phyloP scores from a whole-genome alignment of 768 basidiomycete genomes.

The Sarcodon aspratus region DNA sequence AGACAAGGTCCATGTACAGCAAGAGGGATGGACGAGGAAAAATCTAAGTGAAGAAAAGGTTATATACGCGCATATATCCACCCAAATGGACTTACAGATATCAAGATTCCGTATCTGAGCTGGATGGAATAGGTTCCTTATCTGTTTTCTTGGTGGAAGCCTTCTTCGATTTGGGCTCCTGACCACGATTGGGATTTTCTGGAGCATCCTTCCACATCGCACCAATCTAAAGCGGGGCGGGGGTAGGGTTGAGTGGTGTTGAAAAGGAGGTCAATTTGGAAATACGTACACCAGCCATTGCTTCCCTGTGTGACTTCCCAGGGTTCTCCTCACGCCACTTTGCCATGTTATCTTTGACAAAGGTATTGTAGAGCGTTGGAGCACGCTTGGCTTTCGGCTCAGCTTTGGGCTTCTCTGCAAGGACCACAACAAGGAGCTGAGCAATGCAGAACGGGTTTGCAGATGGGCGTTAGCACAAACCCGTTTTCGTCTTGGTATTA shows the following conservation, averaged over 20 bases:
- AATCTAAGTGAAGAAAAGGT: too few species aligned
- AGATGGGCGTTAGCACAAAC: too few species aligned
- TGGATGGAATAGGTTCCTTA: not conserved
- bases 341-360: not conserved
- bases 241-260: not conserved
- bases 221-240: not conserved
- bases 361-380: not conserved
- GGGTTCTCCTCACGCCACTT: not conserved
- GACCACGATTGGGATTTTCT: not conserved
- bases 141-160: not conserved
- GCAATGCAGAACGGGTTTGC: too few species aligned
- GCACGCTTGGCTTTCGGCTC: not conserved
- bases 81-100: not conserved
- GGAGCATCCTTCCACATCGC: not conserved
- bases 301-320: not conserved
- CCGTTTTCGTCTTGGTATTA: too few species aligned
- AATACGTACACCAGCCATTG: not conserved
- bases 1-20: too few species aligned
- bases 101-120: not conserved
- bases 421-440: too few species aligned
- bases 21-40: too few species aligned
- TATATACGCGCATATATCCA: not conserved
- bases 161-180: not conserved
- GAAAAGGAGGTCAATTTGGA: not conserved
- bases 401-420: not conserved